Evolutionary conservation across 345 rosid genomes (phyloP).

Genomic region (Psidium guajava): DNA sequence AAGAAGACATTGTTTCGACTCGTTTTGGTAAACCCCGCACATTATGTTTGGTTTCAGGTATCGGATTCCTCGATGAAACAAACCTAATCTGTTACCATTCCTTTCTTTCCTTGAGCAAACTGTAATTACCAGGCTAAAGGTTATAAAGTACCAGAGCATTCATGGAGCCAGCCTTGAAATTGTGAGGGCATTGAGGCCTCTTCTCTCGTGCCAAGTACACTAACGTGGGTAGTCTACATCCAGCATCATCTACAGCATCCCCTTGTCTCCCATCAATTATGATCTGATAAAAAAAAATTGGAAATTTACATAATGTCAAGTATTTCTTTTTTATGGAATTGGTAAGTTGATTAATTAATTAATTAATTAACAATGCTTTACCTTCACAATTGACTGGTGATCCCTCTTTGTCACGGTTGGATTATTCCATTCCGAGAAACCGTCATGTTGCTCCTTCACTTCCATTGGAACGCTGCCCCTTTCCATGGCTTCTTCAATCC

Average conservation of each 20-base stretch:
- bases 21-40: too few relatives aligned
- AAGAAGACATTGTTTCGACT: too few relatives aligned
- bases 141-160: conserved; percentile 22
- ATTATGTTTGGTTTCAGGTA: too few relatives aligned
- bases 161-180: conserved; percentile 49
- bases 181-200: conserved; percentile 23
- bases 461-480: conserved; percentile 11
- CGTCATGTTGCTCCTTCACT: conserved; percentile 12
- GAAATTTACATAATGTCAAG: background rate
- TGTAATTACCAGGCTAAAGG: too few relatives aligned
- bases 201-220: conserved; percentile 44
- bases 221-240: conserved; percentile 15
- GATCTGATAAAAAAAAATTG: conserved; percentile 2
- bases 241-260: conserved; percentile 8
- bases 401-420: conserved; percentile 1
- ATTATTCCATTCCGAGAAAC: conserved; percentile 22
- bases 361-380: background rate
- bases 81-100: background rate
- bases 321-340: too few relatives aligned
- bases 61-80: too few relatives aligned
- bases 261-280: conserved; percentile 17
- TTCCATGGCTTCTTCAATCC: conserved; percentile 7
- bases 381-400: conserved; percentile 24
- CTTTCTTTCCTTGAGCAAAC: background rate
- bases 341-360: too few relatives aligned